phyloP scores from a whole-genome alignment of 805 yeast species.

The Saturnispora besseyi region DNA sequence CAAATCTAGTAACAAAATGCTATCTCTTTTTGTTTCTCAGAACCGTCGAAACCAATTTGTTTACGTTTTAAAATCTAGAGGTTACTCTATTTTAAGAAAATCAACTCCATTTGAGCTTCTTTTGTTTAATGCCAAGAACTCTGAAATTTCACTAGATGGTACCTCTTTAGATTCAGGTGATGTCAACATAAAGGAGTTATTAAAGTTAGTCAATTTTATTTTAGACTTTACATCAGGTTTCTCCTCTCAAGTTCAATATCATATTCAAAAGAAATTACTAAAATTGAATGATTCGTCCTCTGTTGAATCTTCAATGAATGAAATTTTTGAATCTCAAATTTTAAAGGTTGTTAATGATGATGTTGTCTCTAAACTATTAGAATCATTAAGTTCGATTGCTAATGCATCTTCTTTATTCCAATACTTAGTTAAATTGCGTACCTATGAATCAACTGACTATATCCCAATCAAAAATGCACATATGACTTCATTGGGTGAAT shows the following conservation, averaged over 20 bases:
- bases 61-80: constrained; percentile 29
- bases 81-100: constrained; percentile 28
- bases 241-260: constrained; percentile 31
- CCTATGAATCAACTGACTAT: constrained; percentile 17
- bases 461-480: constrained; percentile 15
- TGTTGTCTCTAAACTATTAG: constrained; percentile 31
- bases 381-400: constrained; percentile 15
- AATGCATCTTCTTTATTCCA: constrained; percentile 28
- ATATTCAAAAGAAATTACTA: constrained; percentile 26
- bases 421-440: constrained; percentile 25
- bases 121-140: constrained; percentile 19
- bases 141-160: constrained; percentile 1
- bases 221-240: constrained; percentile 23
- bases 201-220: constrained; percentile 3
- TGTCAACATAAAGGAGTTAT: constrained; percentile 8
- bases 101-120: constrained; percentile 28
- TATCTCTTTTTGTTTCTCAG: constrained; percentile 15
- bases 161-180: constrained; percentile 1
- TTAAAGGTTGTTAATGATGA: constrained; percentile 33
- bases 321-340: constrained; percentile 35
- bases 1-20: constrained; percentile 29
- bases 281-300: constrained; percentile 28
- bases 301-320: constrained; percentile 27
- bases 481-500: constrained; percentile 21
- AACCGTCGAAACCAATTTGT: constrained; percentile 15